Evolutionary conservation across 2,329 filamentous ascomycete genomes (phyloP).

Genomic region (Fonsecaea nubica): DNA sequence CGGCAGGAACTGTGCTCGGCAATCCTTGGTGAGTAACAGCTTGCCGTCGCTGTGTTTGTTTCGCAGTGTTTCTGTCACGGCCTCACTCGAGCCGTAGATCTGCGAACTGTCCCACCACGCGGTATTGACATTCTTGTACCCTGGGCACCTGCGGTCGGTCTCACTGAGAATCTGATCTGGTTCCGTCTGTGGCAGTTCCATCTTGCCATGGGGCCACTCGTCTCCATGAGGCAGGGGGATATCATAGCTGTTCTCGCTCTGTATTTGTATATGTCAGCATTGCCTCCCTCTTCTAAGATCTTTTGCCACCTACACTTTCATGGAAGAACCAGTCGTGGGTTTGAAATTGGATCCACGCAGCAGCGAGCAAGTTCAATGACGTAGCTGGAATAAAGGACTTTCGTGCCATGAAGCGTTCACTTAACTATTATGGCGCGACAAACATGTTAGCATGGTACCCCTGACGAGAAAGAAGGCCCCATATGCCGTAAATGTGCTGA

Average conservation of each 20-base stretch:
- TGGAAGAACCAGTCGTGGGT: conserved; percentile 50
- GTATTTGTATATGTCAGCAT: conserved; percentile 30
- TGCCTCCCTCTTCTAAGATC: neutral
- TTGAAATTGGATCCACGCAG: conserved; percentile 60
- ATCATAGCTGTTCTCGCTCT: conserved; percentile 43
- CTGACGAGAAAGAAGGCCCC: neutral
- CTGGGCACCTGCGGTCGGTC: conserved; percentile 49
- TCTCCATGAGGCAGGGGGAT: conserved; percentile 48
- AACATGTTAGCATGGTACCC: neutral
- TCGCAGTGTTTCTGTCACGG: conserved; percentile 47
- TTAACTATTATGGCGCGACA: conserved; percentile 8
- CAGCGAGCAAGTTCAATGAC: conserved; percentile 54
- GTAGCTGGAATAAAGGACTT: conserved; percentile 56
- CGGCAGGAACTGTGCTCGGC: conserved; percentile 47
- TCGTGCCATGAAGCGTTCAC: conserved; percentile 50
- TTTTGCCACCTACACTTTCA: conserved; percentile 12
- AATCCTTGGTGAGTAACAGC: conserved; percentile 46
- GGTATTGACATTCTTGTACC: conserved; percentile 53
- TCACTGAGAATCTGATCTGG: conserved; percentile 44
- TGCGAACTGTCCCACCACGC: conserved; percentile 58
- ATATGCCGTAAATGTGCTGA: neutral
- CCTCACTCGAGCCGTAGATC: conserved; percentile 55
- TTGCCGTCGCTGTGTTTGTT: conserved; percentile 49
- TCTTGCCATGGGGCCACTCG: conserved; percentile 46
- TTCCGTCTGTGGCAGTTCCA: conserved; percentile 46